These are phyloP conservation scores for Myriosclerotinia scirpicola DNA, from an alignment of 2,329 filamentous ascomycete genomes.

Conservation along the genomic window DNA sequence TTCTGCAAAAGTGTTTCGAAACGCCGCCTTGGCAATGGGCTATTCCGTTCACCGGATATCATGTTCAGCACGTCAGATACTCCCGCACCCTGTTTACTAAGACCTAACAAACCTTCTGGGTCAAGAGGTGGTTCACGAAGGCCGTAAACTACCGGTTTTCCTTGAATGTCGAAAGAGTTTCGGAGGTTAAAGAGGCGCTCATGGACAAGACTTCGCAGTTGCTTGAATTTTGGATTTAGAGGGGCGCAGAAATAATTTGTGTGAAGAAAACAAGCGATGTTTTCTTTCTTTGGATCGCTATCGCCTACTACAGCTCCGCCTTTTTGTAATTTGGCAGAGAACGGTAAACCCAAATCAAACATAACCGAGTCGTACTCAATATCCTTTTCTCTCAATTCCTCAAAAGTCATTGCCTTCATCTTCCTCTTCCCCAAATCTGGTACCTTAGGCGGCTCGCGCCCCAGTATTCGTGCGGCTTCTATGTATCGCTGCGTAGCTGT, in stretches of 20 bases:
- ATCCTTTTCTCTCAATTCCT: not conserved
- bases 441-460: slow-evolving; percentile 19
- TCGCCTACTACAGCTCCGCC: not conserved
- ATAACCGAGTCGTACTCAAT: not conserved
- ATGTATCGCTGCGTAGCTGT: slow-evolving; percentile 40
- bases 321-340: not conserved
- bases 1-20: not conserved
- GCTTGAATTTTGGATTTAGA: slow-evolving; percentile 3
- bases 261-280: not conserved
- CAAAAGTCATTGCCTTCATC: not conserved
- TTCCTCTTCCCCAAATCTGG: not conserved
- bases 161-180: slow-evolving; percentile 1
- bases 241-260: slow-evolving; percentile 3
- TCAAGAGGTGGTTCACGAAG: slow-evolving; percentile 2
- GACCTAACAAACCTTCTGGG: not conserved
- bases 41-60: not conserved
- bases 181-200: slow-evolving; percentile 3
- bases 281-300: slow-evolving; percentile 1
- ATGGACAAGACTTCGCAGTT: slow-evolving; percentile 3
- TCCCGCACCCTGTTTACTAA: not conserved
- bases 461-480: slow-evolving; percentile 37
- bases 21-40: not conserved
- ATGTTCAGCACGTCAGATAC: not conserved
- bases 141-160: not conserved
- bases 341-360: not conserved